Percentiles rank a stretch among this genome's conserved stretches.
Conservation (phyloP, 176 grass and related monocot species). For the Carex littledalei region DNA sequence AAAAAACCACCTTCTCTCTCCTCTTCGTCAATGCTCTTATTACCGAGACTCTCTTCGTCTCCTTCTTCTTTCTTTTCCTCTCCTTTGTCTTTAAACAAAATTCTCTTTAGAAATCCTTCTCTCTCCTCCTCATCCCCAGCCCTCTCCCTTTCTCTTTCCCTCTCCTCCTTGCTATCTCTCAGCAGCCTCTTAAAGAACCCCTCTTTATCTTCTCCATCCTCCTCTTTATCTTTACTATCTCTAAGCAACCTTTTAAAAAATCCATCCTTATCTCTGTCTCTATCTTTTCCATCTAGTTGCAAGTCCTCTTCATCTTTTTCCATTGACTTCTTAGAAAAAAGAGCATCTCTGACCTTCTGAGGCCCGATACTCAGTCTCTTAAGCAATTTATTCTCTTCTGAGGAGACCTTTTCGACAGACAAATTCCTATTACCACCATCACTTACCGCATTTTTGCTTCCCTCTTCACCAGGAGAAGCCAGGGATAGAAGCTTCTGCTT, state of each 20-base stretch:
- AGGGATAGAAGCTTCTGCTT: slow-evolving; percentile 81
- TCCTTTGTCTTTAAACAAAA: slow-evolving; percentile 28
- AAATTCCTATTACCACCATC: slow-evolving; percentile 38
- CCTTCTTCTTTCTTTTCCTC: slow-evolving; percentile 24
- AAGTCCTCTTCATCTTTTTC: slow-evolving; percentile 78
- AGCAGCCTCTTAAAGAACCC: slow-evolving; percentile 79
- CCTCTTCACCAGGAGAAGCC: slow-evolving; percentile 38
- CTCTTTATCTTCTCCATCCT: slow-evolving; percentile 66
- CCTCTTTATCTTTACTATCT: slow-evolving; percentile 74
- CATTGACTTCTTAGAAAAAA: slow-evolving; percentile 68
- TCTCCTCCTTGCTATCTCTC: slow-evolving; percentile 73
- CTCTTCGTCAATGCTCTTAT: slow-evolving; percentile 16
- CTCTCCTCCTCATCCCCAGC: slow-evolving; percentile 84
- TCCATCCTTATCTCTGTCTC: slow-evolving; percentile 56
- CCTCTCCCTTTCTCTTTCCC: slow-evolving; percentile 53
- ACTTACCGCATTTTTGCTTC: slow-evolving; percentile 26
- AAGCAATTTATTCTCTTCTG: slow-evolving; percentile 83
- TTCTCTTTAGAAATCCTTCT: slow-evolving; percentile 50
- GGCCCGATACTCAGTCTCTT: slow-evolving; percentile 81
- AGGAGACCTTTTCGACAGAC: slow-evolving; percentile 33
- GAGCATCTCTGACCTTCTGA: slow-evolving; percentile 66
- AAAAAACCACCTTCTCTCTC: slow-evolving; percentile 31
- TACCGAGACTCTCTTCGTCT: background rate
- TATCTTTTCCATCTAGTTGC: slow-evolving; percentile 26
- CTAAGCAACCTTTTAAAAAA: slow-evolving; percentile 91